Conservation (phyloP, 2,329 filamentous ascomycete species). For the Blastomyces parvus region DNA sequence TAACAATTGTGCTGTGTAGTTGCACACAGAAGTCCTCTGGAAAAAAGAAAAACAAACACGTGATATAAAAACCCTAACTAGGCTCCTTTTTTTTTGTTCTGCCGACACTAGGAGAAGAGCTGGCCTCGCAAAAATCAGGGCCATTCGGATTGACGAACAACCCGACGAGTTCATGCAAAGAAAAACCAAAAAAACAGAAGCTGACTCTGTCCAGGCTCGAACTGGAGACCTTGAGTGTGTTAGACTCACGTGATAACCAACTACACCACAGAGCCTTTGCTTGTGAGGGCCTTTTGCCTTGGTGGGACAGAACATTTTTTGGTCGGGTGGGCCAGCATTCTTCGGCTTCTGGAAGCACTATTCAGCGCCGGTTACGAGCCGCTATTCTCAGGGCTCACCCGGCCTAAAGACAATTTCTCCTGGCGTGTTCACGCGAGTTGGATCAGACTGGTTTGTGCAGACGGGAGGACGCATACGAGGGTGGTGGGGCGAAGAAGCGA, state of each 20-base stretch:
- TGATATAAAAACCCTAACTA: neutral
- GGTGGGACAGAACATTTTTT: neutral
- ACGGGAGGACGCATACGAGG: neutral
- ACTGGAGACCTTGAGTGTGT: constrained; percentile 7
- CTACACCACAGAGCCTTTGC: constrained; percentile 1
- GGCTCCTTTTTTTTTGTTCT: too few relatives aligned
- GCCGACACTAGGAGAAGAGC: neutral
- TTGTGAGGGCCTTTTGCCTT: neutral
- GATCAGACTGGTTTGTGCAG: neutral
- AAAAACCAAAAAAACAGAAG: neutral
- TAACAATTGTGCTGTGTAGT: too few relatives aligned
- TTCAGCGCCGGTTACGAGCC: neutral
- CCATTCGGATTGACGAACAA: neutral
- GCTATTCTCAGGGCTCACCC: neutral
- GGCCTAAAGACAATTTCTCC: neutral
- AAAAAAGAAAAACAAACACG: neutral
- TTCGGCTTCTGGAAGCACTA: neutral
- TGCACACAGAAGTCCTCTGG: too few relatives aligned
- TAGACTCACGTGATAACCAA: constrained; percentile 7
- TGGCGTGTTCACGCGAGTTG: neutral
- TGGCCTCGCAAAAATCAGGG: neutral
- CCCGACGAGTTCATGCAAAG: neutral
- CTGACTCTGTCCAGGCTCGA: constrained; percentile 3
- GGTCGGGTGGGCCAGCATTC: neutral
- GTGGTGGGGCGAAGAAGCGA: neutral